Base-by-base conservation (phyloP, 2,329 filamentous ascomycete genomes). In the Xylariomycetidae sp. region DNA sequence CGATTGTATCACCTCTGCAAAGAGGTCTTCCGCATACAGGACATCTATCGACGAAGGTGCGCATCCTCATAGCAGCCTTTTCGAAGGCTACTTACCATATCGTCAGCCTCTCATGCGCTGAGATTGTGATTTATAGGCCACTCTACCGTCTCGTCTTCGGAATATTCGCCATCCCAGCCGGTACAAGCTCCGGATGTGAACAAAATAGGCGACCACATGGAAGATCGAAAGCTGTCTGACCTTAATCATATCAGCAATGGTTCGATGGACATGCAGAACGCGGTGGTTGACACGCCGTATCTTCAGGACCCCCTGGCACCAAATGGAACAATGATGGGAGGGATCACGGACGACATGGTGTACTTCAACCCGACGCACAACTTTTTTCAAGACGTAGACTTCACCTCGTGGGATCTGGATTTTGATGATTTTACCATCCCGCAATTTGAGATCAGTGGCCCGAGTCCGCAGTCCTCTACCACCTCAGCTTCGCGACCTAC, bases 301-400 rank as follows among this genome's bases (percentile, higher is more conserved):
- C 6, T 23, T 15, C 4, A 25, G 13, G 36, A 36, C 16, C 20
- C n/a, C 13, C 16, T 38, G 15, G 16, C 29, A 3, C 33, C 25
- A 15, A 26, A 33, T 19, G 14, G 13, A 14, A 18, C 31, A 10
- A 34, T 40, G 14, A 28, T 33, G 16, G 34, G 31, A 9, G 28
- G 10, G 12, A 36, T 41, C 4, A 12, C 34, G 5, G 40, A 44
- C 28, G 45, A 51, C 18, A 44, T 54, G 23, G 39, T 48, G 16
- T 51, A 46, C 35, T 53, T 54, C 41, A 50, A 53, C 19, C 46
- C 48, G 12, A 43, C 48, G 17, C 43, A 56, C 14, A 53, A 42
- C 23, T 48, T 48, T 34, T 54, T 53, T 31, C 54, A 50, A 31
- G 54, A 56, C 20, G 46, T 58, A 42, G 54, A 58, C 44, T 57